Percentiles rank a stretch among this genome's conserved stretches.
Conservation (phyloP, 371 early-diverging fungal genomes). For the Blastocladiella emersonii region DNA sequence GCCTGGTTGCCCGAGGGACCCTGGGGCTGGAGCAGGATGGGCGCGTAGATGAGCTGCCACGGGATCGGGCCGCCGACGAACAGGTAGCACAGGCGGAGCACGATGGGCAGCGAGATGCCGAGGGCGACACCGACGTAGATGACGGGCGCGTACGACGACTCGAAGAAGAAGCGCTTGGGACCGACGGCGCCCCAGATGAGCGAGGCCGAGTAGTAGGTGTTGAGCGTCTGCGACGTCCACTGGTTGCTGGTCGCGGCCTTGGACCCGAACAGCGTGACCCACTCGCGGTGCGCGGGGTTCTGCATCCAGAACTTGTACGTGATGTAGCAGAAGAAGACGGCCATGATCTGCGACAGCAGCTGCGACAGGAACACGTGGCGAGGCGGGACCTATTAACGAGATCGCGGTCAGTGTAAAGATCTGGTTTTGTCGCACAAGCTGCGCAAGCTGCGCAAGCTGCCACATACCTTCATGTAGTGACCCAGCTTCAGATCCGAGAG, state of each 20-base stretch:
- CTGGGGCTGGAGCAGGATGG: neutral
- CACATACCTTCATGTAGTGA: conserved; percentile 41
- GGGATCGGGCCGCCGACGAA: neutral
- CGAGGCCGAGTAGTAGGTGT: conserved; percentile 12
- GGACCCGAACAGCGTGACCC: neutral
- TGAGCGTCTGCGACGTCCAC: neutral
- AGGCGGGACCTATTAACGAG: too few relatives aligned
- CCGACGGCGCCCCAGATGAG: conserved; percentile 26
- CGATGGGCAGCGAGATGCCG: conserved; percentile 13
- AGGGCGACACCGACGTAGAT: conserved; percentile 7
- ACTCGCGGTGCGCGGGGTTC: neutral
- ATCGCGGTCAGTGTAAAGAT: too few relatives aligned
- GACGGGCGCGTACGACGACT: neutral
- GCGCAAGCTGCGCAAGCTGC: too few relatives aligned
- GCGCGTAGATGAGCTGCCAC: neutral
- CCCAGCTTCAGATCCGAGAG: conserved; percentile 31
- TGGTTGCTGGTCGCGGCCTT: neutral
- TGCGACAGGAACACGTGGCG: conserved; percentile 40
- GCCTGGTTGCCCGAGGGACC: too few relatives aligned
- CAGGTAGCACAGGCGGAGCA: neutral
- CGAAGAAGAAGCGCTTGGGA: conserved; percentile 14
- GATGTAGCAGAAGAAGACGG: conserved; percentile 40
- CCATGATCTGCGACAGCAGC: conserved; percentile 40
- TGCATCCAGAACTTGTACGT: conserved; percentile 46
- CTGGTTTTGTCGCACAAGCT: too few relatives aligned